These are phyloP conservation scores for Fusarium annulatum DNA, from an alignment of 2,329 filamentous ascomycete species.

Conservation along the genomic window DNA sequence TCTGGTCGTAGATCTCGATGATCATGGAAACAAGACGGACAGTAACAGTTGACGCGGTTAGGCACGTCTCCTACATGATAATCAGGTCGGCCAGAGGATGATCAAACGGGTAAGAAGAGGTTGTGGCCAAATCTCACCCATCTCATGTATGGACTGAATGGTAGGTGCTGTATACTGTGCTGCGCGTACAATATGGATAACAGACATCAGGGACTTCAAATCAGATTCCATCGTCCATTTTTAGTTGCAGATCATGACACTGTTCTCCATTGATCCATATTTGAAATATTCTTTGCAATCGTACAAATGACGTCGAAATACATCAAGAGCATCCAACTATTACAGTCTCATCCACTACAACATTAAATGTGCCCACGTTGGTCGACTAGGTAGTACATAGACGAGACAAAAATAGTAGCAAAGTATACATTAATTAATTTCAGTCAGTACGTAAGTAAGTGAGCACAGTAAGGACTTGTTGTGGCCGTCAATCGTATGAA, in stretches of 20 bases:
- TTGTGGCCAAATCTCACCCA: constrained; percentile 8
- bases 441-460: background rate
- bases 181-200: background rate
- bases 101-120: constrained; percentile 1
- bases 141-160: background rate
- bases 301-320: constrained; percentile 29
- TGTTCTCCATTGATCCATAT: constrained; percentile 29
- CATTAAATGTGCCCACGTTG: background rate
- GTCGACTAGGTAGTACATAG: background rate
- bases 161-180: background rate
- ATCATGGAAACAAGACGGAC: constrained; percentile 28
- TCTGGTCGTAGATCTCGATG: constrained; percentile 33
- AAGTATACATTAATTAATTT: constrained; percentile 16
- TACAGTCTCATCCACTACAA: background rate
- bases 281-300: constrained; percentile 1
- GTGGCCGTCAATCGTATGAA: constrained; percentile 7
- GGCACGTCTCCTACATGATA: constrained; percentile 13
- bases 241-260: constrained; percentile 31
- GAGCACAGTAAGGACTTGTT: background rate
- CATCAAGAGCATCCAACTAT: background rate
- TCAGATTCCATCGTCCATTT: constrained; percentile 3
- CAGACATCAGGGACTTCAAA: background rate
- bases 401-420: constrained; percentile 7
- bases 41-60: background rate
- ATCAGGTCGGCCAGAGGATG: constrained; percentile 6